These are phyloP conservation scores for Arxiozyma bovina DNA, from an alignment of 1,139 yeast species.

Conservation along the genomic window DNA sequence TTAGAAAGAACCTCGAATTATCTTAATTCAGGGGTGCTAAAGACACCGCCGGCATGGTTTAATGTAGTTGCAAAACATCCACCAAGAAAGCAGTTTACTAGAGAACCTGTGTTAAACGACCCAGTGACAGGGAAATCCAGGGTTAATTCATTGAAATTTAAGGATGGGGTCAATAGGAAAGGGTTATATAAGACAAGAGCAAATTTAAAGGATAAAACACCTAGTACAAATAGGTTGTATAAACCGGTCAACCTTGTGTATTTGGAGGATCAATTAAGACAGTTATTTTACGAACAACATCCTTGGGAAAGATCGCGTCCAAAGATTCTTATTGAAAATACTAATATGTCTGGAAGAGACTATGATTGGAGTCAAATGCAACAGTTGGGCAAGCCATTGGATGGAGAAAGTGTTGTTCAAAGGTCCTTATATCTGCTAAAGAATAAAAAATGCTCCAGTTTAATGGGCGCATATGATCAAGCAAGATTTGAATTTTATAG, in stretches of 20 bases:
- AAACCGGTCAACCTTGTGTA: slow-evolving; percentile 57
- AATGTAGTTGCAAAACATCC: slow-evolving; percentile 74
- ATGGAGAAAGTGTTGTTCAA: slow-evolving; percentile 92
- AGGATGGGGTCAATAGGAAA: slow-evolving; percentile 9
- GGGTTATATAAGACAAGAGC: slow-evolving; percentile 46
- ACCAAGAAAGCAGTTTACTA: slow-evolving; percentile 53
- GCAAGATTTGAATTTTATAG: slow-evolving; percentile 85
- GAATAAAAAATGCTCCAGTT: slow-evolving; percentile 31
- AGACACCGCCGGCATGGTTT: slow-evolving; percentile 76
- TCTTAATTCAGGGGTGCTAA: slow-evolving; percentile 55
- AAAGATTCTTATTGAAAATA: slow-evolving; percentile 71
- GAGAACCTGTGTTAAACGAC: slow-evolving; percentile 39
- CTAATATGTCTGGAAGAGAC: slow-evolving; percentile 44
- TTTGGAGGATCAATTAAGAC: slow-evolving; percentile 76
- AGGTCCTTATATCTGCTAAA: slow-evolving; percentile 67
- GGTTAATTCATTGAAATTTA: slow-evolving; percentile 8
- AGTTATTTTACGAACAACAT: slow-evolving; percentile 78
- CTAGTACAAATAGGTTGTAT: slow-evolving; percentile 36
- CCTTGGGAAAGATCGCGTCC: slow-evolving; percentile 98
- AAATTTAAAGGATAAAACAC: slow-evolving; percentile 26
- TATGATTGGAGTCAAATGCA: slow-evolving; percentile 73
- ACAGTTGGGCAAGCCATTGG: slow-evolving; percentile 66
- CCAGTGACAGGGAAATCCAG: slow-evolving; percentile 23
- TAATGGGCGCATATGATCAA: slow-evolving; percentile 63
- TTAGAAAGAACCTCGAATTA: slow-evolving; percentile 70